Evolutionary conservation across 2,329 filamentous ascomycete species (phyloP).

Genomic region (Akanthomyces uredinophilus): DNA sequence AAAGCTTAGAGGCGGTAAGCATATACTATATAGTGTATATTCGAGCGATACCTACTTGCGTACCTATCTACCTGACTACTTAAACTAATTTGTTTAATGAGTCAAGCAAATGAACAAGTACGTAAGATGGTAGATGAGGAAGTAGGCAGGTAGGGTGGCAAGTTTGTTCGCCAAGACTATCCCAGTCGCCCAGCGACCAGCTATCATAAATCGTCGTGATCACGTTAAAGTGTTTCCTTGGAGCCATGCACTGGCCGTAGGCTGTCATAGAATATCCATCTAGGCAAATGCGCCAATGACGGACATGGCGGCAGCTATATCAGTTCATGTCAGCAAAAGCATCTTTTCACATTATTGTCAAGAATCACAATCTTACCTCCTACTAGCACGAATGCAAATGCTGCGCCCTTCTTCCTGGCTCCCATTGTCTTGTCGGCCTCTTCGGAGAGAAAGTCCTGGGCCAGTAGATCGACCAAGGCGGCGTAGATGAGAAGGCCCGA

Average conservation of each 20-base stretch:
- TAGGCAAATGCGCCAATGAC: slow-evolving; percentile 43
- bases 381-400: slow-evolving; percentile 46
- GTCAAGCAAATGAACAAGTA: no score
- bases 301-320: slow-evolving; percentile 40
- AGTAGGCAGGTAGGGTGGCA: no score
- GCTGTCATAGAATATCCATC: background rate
- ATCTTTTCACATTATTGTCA: background rate
- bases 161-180: background rate
- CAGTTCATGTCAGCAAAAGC: background rate
- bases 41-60: no score
- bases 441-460: slow-evolving; percentile 60
- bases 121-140: no score
- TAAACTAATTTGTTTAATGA: no score
- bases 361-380: slow-evolving; percentile 37
- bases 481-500: slow-evolving; percentile 58
- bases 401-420: slow-evolving; percentile 47
- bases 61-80: no score
- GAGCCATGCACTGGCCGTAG: no score
- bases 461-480: slow-evolving; percentile 57
- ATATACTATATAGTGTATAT: no score
- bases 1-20: no score
- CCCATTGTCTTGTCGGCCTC: slow-evolving; percentile 46
- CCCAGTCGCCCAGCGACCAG: background rate
- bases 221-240: background rate
- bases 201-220: background rate